Evolutionary conservation across 345 rosid genomes (phyloP).

Genomic region (Gossypium raimondii): DNA sequence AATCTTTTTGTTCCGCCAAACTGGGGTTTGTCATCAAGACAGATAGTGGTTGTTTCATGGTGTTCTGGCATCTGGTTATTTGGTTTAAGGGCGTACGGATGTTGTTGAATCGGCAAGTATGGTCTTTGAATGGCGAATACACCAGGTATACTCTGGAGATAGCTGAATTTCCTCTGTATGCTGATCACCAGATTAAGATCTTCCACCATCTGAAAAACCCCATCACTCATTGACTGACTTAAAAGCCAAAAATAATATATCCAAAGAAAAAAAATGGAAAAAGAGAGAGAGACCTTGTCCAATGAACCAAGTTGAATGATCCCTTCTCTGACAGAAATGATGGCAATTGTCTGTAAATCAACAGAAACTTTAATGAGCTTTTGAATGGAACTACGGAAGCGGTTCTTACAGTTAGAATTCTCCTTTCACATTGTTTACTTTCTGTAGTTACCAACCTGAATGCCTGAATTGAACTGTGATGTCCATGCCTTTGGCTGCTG

Average conservation of each 20-base stretch:
- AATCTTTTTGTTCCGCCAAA: slow-evolving; percentile 38
- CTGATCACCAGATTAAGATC: slow-evolving; percentile 61
- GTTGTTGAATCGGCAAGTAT: slow-evolving; percentile 41
- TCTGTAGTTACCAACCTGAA: slow-evolving; percentile 41
- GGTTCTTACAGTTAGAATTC: not conserved
- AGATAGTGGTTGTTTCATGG: slow-evolving; percentile 26
- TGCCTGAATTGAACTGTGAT: slow-evolving; percentile 60
- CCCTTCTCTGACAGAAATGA: slow-evolving; percentile 73
- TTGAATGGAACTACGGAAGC: not conserved
- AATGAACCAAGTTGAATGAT: slow-evolving; percentile 68
- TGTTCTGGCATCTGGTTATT: slow-evolving; percentile 22
- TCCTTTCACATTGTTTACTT: not conserved
- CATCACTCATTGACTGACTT: not conserved
- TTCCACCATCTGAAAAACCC: slow-evolving; percentile 26
- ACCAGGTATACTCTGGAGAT: slow-evolving; percentile 69
- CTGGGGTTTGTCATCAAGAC: slow-evolving; percentile 26
- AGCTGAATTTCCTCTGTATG: slow-evolving; percentile 62
- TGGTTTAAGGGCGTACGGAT: slow-evolving; percentile 40
- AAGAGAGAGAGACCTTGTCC: slow-evolving; percentile 38
- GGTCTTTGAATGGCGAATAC: slow-evolving; percentile 54
- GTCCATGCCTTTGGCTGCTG: slow-evolving; percentile 80
- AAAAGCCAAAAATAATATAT: not conserved
- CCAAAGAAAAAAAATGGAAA: not conserved
- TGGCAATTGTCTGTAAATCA: slow-evolving; percentile 56
- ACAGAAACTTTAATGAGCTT: slow-evolving; percentile 10